These are phyloP conservation scores for Rhizoclosmatium sp. DNA, from an alignment of 192 early-diverging fungal species.

Conservation along the genomic window DNA sequence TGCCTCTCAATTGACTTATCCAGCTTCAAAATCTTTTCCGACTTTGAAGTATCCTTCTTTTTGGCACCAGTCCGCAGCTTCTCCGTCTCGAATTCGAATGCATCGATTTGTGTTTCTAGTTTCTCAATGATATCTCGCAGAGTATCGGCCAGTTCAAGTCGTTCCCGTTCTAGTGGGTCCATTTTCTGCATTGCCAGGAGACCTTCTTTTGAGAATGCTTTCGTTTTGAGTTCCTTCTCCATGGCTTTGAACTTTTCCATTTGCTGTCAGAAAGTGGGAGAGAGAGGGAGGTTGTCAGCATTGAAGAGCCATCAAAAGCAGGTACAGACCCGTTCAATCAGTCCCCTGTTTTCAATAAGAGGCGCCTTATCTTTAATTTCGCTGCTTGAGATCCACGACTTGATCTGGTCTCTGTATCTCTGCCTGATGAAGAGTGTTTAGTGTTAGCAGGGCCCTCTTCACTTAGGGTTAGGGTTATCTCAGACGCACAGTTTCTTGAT, in stretches of 20 bases:
- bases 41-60: slow-evolving; percentile 80
- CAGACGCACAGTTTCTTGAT: slow-evolving; percentile 86
- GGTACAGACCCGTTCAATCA: slow-evolving; percentile 81
- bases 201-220: slow-evolving; percentile 97
- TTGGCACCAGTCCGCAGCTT: slow-evolving; percentile 74
- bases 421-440: slow-evolving; percentile 49
- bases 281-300: not conserved
- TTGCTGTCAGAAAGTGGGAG: slow-evolving; percentile 63
- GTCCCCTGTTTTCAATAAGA: slow-evolving; percentile 87
- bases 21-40: slow-evolving; percentile 74
- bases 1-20: slow-evolving; percentile 86
- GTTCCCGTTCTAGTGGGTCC: slow-evolving; percentile 95
- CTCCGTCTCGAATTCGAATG: slow-evolving; percentile 92
- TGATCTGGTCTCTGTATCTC: slow-evolving; percentile 95
- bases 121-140: slow-evolving; percentile 84
- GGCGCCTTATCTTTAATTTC: slow-evolving; percentile 98
- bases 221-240: slow-evolving; percentile 99
- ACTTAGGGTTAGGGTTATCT: no score
- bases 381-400: slow-evolving; percentile 91
- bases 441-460: no score
- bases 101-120: slow-evolving; percentile 89
- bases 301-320: slow-evolving; percentile 2
- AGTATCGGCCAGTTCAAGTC: slow-evolving; percentile 85
- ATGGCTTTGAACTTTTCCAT: slow-evolving; percentile 99
- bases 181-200: slow-evolving; percentile 78